phyloP scores from a whole-genome alignment of 495 filamentous ascomycete species.

The Thozetella sp. region DNA sequence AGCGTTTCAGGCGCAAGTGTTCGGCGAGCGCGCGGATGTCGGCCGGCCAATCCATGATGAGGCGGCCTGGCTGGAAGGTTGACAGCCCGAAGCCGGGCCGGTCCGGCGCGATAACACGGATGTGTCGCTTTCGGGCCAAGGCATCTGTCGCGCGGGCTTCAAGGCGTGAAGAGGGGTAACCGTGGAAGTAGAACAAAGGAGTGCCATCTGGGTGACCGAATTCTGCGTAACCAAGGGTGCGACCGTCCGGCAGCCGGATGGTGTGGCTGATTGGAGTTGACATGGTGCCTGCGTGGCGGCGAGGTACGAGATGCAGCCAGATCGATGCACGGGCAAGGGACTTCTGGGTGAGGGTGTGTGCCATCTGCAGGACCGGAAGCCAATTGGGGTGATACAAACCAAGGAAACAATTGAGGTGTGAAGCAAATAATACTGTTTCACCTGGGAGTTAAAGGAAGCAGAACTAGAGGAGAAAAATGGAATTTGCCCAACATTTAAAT shows the following conservation, averaged over 20 bases:
- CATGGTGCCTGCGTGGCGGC: neutral
- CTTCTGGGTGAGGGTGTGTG: too few relatives aligned
- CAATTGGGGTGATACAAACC: too few relatives aligned
- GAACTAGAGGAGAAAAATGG: too few relatives aligned
- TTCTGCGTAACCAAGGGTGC: conserved; percentile 38
- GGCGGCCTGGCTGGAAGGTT: conserved; percentile 31
- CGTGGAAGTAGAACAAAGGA: conserved; percentile 45
- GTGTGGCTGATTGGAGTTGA: neutral
- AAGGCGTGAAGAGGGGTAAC: conserved; percentile 41
- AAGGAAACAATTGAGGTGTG: too few relatives aligned
- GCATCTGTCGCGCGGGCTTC: conserved; percentile 32
- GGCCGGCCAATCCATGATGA: conserved; percentile 37
- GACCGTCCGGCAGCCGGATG: conserved; percentile 32
- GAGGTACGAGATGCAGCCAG: too few relatives aligned
- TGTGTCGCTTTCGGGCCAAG: conserved; percentile 18
- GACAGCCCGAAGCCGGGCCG: conserved; percentile 48
- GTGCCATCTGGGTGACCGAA: conserved; percentile 35
- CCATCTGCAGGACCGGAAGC: too few relatives aligned
- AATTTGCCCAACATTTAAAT: too few relatives aligned
- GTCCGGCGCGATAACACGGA: conserved; percentile 41
- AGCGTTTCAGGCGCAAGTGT: conserved; percentile 32
- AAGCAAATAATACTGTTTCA: too few relatives aligned
- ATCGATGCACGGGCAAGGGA: too few relatives aligned
- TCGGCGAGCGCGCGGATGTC: conserved; percentile 38
- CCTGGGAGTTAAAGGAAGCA: too few relatives aligned